Evolutionary conservation across 2,329 filamentous ascomycete genomes (phyloP).

Genomic region (Claviceps africana): DNA sequence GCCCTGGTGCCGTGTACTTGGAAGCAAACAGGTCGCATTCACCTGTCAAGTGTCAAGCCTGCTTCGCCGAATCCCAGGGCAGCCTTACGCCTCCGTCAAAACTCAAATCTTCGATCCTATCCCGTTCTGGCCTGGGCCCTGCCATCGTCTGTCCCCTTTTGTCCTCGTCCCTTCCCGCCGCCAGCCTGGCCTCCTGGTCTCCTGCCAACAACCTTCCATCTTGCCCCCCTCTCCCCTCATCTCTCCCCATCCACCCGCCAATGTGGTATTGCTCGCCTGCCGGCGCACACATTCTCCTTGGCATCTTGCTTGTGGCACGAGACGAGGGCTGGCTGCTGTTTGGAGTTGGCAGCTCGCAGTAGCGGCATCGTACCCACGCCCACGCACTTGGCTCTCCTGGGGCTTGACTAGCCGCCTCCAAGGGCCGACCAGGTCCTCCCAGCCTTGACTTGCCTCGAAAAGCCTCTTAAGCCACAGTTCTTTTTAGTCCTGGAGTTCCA

Average conservation of each 20-base stretch:
- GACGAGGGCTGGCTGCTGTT: too few species aligned
- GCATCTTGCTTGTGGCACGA: too few species aligned
- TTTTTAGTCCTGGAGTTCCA: background rate
- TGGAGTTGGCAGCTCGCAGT: background rate
- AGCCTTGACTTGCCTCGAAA: background rate
- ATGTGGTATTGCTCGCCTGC: background rate
- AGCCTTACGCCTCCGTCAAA: slow-evolving; percentile 4
- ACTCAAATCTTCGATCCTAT: slow-evolving; percentile 7
- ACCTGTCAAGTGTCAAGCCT: slow-evolving; percentile 1
- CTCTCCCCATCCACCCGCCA: slow-evolving; percentile 1
- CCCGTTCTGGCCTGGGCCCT: slow-evolving; percentile 5
- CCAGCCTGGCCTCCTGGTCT: background rate
- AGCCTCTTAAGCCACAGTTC: slow-evolving; percentile 1
- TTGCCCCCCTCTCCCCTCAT: background rate
- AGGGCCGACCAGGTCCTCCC: background rate
- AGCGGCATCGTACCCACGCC: too few species aligned
- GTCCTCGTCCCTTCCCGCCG: background rate
- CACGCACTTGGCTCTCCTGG: too few species aligned
- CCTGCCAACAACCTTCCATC: too few species aligned
- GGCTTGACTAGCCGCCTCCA: background rate
- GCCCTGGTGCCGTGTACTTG: background rate
- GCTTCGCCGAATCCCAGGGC: slow-evolving; percentile 2
- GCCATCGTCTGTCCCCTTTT: slow-evolving; percentile 3
- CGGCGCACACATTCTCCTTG: background rate
- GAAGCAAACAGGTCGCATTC: background rate